Conservation (phyloP, 768 basidiomycete species). For the Leccinum disarticulatum region DNA sequence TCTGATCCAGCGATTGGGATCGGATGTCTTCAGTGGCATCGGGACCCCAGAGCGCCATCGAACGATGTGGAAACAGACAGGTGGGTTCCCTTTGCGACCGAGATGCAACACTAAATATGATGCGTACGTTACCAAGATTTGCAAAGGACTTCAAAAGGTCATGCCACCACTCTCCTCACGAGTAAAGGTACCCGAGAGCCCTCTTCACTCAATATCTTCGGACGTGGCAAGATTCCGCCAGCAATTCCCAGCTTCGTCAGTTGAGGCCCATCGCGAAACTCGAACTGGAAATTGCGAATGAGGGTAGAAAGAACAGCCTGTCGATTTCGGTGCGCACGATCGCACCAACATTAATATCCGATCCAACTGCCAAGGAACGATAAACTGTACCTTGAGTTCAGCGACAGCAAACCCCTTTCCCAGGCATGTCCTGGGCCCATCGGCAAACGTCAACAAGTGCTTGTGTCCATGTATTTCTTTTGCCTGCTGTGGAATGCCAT, state of each 20-base stretch:
- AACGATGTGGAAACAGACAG: too few relatives aligned
- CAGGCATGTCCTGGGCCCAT: constrained; percentile 31
- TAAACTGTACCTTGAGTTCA: constrained; percentile 24
- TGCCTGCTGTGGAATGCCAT: constrained; percentile 27
- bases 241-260: constrained; percentile 30
- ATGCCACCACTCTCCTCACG: background rate
- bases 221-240: constrained; percentile 33
- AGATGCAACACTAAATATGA: too few relatives aligned
- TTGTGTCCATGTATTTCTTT: constrained; percentile 34
- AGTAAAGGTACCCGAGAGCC: constrained; percentile 16
- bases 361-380: background rate
- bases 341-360: too few relatives aligned
- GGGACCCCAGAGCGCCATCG: too few relatives aligned
- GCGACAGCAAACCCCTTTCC: constrained; percentile 30
- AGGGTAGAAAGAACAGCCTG: constrained; percentile 26
- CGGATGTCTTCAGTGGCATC: too few relatives aligned
- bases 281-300: constrained; percentile 37
- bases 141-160: too few relatives aligned
- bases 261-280: constrained; percentile 36
- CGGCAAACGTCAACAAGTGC: constrained; percentile 30
- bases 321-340: background rate
- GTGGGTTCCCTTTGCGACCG: too few relatives aligned
- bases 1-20: too few relatives aligned
- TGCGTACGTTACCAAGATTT: too few relatives aligned
- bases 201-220: constrained; percentile 29